phyloP scores from a whole-genome alignment of 2,329 filamentous ascomycete genomes.

The Paecilomyces sp. region DNA sequence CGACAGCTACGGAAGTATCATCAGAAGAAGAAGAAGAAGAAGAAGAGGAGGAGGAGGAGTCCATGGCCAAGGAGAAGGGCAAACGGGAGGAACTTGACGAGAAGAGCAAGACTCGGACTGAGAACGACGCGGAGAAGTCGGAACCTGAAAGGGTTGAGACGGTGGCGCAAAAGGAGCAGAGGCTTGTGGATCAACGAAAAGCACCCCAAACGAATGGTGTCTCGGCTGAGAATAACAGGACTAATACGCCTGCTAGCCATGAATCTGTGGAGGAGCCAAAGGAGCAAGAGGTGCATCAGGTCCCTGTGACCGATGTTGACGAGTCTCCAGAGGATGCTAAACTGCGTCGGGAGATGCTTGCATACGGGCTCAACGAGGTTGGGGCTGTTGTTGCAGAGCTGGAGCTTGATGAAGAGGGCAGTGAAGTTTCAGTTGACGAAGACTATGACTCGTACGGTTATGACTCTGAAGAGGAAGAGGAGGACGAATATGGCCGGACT shows the following conservation, averaged over 20 bases:
- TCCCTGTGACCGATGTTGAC: constrained; percentile 59
- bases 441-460: constrained; percentile 48
- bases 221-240: not conserved
- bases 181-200: not conserved
- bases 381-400: constrained; percentile 89
- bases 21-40: constrained; percentile 3
- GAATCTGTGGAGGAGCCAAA: constrained; percentile 12
- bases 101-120: not conserved
- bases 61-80: not conserved
- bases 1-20: constrained; percentile 1
- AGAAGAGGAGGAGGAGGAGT: constrained; percentile 5
- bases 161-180: not conserved
- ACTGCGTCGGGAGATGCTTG: constrained; percentile 79
- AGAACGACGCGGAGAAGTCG: not conserved
- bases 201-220: constrained; percentile 3
- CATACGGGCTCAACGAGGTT: constrained; percentile 82
- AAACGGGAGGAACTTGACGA: not conserved
- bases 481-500: constrained; percentile 70
- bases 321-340: constrained; percentile 76
- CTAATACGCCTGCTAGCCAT: not conserved
- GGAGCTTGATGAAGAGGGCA: constrained; percentile 63
- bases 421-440: constrained; percentile 45
- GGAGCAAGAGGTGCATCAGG: constrained; percentile 14
- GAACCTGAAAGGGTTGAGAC: not conserved
- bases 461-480: constrained; percentile 54